These are phyloP conservation scores for Halteria grandinella DNA, from an alignment of 73 alveolate species.

Conservation along the genomic window DNA sequence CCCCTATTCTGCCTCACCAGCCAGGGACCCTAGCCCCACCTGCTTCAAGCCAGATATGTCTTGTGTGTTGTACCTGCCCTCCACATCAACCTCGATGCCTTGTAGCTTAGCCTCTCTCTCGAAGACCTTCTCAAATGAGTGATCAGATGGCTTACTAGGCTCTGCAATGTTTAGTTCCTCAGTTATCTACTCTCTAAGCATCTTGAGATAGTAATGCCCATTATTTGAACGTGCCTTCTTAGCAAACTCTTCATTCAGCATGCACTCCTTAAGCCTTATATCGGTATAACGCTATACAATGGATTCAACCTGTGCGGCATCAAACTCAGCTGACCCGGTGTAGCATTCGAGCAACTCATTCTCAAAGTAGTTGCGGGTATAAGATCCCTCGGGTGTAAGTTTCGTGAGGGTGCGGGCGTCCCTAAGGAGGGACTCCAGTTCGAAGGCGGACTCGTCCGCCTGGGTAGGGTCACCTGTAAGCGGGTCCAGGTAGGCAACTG, in stretches of 20 bases:
- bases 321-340: neutral
- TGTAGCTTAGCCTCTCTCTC: neutral
- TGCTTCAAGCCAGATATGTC: neutral
- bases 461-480: no score
- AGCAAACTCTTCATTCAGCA: neutral
- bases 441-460: no score
- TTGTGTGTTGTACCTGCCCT: neutral
- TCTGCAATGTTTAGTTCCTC: neutral
- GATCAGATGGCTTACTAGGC: neutral
- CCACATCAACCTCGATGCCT: neutral
- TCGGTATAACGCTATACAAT: constrained; percentile 15
- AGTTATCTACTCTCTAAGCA: constrained; percentile 23
- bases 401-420: no score
- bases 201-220: neutral
- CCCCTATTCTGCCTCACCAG: no score
- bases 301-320: neutral
- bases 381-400: neutral
- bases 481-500: no score
- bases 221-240: neutral
- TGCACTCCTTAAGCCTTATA: constrained; percentile 13
- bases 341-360: neutral
- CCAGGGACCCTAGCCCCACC: constrained; percentile 30
- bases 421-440: no score
- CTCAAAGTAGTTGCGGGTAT: neutral
- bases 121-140: neutral